These are phyloP conservation scores for Mortierella hygrophila DNA, from an alignment of 192 early-diverging fungal genomes.

Conservation along the genomic window DNA sequence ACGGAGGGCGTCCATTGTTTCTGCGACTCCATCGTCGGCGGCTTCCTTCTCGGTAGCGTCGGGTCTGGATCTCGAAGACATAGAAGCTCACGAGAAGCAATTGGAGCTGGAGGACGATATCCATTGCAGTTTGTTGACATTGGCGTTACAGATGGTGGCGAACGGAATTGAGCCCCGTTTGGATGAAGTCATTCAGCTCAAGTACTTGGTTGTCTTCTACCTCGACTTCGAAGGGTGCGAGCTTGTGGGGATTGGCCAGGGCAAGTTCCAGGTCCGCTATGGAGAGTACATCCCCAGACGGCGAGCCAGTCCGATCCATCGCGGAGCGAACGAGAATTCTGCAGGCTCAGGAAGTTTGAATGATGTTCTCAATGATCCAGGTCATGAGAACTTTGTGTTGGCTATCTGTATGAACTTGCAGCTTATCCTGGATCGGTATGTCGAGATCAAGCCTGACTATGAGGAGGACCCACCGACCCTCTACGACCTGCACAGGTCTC, in stretches of 20 bases:
- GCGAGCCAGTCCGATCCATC: conserved; percentile 20
- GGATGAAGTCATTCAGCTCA: conserved; percentile 61
- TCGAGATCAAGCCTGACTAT: conserved; percentile 51
- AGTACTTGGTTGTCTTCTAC: conserved; percentile 60
- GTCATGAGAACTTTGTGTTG: conserved; percentile 51
- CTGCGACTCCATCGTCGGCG: neutral
- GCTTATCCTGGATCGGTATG: conserved; percentile 42
- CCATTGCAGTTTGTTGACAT: conserved; percentile 55
- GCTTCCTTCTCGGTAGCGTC: neutral
- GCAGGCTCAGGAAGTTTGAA: neutral
- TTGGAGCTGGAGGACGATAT: conserved; percentile 47
- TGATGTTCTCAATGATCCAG: conserved; percentile 34
- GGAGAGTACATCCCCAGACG: conserved; percentile 60
- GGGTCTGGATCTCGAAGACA: neutral
- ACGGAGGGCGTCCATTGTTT: conserved; percentile 30
- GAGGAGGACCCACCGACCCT: conserved; percentile 35
- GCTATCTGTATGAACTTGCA: conserved; percentile 43
- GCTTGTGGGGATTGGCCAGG: conserved; percentile 36
- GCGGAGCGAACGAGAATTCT: neutral
- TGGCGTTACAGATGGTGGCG: conserved; percentile 70
- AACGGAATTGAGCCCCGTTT: conserved; percentile 60
- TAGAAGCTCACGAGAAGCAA: conserved; percentile 22
- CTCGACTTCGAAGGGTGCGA: conserved; percentile 67
- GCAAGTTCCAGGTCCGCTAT: conserved; percentile 54
- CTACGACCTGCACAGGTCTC: conserved; percentile 23